Evolutionary conservation across 208 protist species (phyloP).

Genomic region (Trypanosoma rangeli): DNA sequence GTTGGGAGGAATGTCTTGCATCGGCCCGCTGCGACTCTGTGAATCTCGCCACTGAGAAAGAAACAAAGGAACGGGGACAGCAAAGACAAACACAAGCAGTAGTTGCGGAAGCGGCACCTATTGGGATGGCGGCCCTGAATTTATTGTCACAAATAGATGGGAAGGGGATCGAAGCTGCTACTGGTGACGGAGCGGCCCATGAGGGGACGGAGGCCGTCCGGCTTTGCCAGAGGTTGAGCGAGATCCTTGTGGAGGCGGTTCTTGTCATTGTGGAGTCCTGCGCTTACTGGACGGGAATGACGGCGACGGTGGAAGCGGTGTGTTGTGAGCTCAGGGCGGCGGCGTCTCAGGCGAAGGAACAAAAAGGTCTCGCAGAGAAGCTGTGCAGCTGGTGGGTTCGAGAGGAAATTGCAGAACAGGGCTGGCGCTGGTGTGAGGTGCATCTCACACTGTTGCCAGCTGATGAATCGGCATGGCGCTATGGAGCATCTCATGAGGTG

Average conservation of each 20-base stretch:
- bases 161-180: background rate
- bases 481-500: background rate
- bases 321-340: background rate
- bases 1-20: conserved; percentile 6
- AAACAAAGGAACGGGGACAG: background rate
- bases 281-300: background rate
- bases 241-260: conserved; percentile 13
- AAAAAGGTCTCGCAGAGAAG: background rate
- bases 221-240: background rate
- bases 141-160: background rate
- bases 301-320: background rate
- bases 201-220: background rate
- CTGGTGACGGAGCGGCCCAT: background rate
- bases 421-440: conserved; percentile 33
- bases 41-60: background rate
- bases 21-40: background rate
- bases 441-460: conserved; percentile 20
- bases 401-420: conserved; percentile 7
- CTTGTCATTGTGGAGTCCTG: conserved; percentile 13
- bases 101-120: background rate
- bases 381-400: conserved; percentile 12
- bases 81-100: background rate
- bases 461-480: conserved; percentile 9
- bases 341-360: background rate
- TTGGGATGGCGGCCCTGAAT: conserved; percentile 10